Evolutionary conservation across 306 rosid species (phyloP).

Genomic region (Albizia julibrissin): DNA sequence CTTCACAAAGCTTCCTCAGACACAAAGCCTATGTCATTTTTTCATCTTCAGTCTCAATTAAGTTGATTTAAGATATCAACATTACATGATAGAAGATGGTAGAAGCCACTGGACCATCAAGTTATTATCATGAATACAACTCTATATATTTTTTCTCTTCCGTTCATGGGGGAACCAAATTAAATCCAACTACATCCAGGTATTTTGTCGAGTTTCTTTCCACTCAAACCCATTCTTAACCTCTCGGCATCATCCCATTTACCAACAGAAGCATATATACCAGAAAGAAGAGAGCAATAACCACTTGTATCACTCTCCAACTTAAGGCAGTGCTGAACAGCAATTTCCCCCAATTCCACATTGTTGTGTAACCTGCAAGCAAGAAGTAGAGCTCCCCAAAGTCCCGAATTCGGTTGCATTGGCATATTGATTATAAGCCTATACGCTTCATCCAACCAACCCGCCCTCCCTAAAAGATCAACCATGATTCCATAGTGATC

Average conservation of each 20-base stretch:
- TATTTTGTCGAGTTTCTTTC: constrained; percentile 44
- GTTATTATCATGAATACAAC: not conserved
- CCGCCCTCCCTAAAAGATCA: constrained; percentile 74
- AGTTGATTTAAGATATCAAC: not conserved
- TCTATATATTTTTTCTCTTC: constrained; percentile 6
- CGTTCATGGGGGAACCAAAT: constrained; percentile 19
- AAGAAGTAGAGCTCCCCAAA: constrained; percentile 79
- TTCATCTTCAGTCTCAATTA: not conserved
- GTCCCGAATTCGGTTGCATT: constrained; percentile 56
- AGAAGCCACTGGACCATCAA: constrained; percentile 5
- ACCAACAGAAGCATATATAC: constrained; percentile 57
- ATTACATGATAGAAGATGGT: not conserved
- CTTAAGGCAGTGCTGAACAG: constrained; percentile 62
- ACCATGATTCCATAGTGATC: constrained; percentile 75
- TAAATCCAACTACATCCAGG: constrained; percentile 72
- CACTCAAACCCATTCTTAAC: constrained; percentile 41
- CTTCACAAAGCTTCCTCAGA: not conserved
- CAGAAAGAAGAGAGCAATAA: constrained; percentile 57
- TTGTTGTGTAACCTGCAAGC: constrained; percentile 59
- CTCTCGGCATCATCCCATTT: constrained; percentile 62
- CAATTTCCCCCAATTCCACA: constrained; percentile 64
- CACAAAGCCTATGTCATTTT: not conserved
- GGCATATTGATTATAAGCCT: constrained; percentile 65
- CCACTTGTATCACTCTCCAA: constrained; percentile 57
- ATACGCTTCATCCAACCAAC: constrained; percentile 60